Conservation (phyloP, 179 eudicot genomes). For the Camellia oleifera region DNA sequence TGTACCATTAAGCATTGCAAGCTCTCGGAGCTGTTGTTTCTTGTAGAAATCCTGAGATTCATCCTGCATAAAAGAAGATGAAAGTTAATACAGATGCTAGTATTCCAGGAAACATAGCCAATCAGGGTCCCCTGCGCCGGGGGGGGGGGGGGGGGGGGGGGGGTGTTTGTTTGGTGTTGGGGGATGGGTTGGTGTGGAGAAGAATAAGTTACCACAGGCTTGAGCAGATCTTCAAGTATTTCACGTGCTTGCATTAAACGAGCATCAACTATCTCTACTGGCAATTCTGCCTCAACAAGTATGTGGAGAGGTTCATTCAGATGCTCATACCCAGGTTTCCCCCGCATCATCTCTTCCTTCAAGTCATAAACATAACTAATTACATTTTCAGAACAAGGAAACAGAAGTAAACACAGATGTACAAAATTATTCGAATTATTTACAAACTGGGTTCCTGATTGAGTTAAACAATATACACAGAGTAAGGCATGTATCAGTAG, state of each 20-base stretch:
- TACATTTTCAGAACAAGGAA: not conserved
- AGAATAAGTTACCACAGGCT: conserved; percentile 69
- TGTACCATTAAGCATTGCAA: conserved; percentile 90
- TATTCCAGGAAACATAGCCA: conserved; percentile 3
- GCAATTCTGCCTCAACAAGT: conserved; percentile 96
- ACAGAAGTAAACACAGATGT: not conserved
- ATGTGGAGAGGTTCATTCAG: conserved; percentile 98
- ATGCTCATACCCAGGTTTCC: conserved; percentile 97
- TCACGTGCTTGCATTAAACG: conserved; percentile 92
- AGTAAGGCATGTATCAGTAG: not conserved
- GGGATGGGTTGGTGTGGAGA: not conserved
- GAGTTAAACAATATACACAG: not conserved
- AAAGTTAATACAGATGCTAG: not conserved
- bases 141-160: too few relatives aligned
- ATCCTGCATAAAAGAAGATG: conserved; percentile 44
- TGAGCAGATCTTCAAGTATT: conserved; percentile 90
- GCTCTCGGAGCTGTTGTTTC: conserved; percentile 90
- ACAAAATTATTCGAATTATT: not conserved
- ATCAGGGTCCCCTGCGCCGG: too few relatives aligned
- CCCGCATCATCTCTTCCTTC: conserved; percentile 97
- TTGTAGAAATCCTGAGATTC: conserved; percentile 94
- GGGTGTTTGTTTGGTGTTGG: too few relatives aligned
- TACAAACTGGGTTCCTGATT: not conserved
- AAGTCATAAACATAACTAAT: conserved; percentile 1
- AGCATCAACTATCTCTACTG: conserved; percentile 87